Evolutionary conservation across 352 stramenopile species (phyloP).

Genomic region (Phytopythium montanum): DNA sequence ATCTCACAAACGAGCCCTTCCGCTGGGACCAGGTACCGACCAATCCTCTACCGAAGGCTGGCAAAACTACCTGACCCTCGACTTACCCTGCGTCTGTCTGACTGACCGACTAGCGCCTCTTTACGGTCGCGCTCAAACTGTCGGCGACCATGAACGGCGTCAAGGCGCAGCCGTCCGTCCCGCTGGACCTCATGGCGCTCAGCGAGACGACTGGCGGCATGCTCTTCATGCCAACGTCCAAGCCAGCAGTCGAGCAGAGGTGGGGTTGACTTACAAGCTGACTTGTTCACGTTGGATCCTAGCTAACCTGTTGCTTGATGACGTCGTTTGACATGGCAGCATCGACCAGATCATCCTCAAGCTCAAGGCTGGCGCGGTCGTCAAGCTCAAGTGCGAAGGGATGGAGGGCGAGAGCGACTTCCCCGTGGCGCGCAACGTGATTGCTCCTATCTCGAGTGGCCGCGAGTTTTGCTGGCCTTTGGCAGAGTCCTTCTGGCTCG

Average conservation of each 20-base stretch:
- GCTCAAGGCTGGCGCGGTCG: constrained; percentile 74
- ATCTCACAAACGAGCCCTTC: constrained; percentile 81
- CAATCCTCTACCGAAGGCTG: too few relatives aligned
- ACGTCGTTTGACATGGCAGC: constrained; percentile 16
- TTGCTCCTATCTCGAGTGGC: constrained; percentile 63
- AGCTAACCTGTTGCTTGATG: neutral
- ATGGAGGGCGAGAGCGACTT: constrained; percentile 47
- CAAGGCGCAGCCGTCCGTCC: constrained; percentile 43
- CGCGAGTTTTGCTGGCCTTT: constrained; percentile 85
- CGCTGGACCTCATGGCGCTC: constrained; percentile 81
- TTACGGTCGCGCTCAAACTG: constrained; percentile 80
- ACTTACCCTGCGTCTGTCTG: neutral
- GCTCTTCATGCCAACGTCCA: constrained; percentile 81
- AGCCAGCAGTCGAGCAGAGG: constrained; percentile 69
- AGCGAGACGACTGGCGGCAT: constrained; percentile 82
- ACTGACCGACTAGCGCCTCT: constrained; percentile 37
- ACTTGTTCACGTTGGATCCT: neutral
- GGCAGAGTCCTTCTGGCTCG: constrained; percentile 81
- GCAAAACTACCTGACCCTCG: neutral
- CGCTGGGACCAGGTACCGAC: constrained; percentile 70
- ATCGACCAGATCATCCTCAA: constrained; percentile 85
- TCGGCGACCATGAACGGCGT: constrained; percentile 50
- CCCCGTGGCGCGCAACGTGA: constrained; percentile 51
- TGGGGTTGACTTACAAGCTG: constrained; percentile 5
- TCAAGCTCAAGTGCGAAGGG: constrained; percentile 77